Percentiles rank a stretch among this genome's conserved stretches.
phyloP scores from a whole-genome alignment of 2,329 filamentous ascomycete species.

The Trichocomaceae sp. region DNA sequence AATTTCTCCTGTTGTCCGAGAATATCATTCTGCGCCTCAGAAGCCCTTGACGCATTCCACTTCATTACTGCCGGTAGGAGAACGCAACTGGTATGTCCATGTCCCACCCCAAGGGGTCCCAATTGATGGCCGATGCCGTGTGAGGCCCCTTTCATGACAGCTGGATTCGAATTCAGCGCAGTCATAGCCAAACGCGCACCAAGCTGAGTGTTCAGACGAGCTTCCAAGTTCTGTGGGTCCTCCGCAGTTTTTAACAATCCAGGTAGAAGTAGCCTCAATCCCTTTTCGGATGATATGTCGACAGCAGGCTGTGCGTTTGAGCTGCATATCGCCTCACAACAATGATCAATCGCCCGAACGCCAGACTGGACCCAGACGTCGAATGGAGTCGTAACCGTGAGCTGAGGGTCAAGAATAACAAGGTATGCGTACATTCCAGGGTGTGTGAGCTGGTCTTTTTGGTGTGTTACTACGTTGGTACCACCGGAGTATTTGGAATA shows the following conservation, averaged over 20 bases:
- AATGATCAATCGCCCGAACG: constrained; percentile 25
- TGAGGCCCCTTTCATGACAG: constrained; percentile 33
- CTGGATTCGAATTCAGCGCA: constrained; percentile 23
- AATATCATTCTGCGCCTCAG: constrained; percentile 23
- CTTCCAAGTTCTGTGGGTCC: constrained; percentile 18
- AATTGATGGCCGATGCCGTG: constrained; percentile 42
- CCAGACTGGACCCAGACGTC: constrained; percentile 24
- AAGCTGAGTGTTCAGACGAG: constrained; percentile 19
- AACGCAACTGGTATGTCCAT: constrained; percentile 50
- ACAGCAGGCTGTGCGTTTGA: constrained; percentile 4
- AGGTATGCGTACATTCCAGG: constrained; percentile 10
- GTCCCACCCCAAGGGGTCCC: constrained; percentile 45
- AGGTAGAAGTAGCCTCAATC: constrained; percentile 18
- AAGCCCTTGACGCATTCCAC: constrained; percentile 38
- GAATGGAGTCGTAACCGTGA: constrained; percentile 21
- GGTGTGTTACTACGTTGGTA: constrained; percentile 24
- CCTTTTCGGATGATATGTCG: constrained; percentile 18
- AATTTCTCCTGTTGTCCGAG: constrained; percentile 28
- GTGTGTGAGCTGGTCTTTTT: constrained; percentile 5
- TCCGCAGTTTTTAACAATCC: constrained; percentile 19
- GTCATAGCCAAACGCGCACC: constrained; percentile 42
- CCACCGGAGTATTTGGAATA: constrained; percentile 36
- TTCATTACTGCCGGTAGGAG: constrained; percentile 45
- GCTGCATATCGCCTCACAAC: constrained; percentile 23
- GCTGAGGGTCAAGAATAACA: constrained; percentile 19